phyloP scores from a whole-genome alignment of 2,329 filamentous ascomycete species.

The Phaeosphaeriaceae sp. region DNA sequence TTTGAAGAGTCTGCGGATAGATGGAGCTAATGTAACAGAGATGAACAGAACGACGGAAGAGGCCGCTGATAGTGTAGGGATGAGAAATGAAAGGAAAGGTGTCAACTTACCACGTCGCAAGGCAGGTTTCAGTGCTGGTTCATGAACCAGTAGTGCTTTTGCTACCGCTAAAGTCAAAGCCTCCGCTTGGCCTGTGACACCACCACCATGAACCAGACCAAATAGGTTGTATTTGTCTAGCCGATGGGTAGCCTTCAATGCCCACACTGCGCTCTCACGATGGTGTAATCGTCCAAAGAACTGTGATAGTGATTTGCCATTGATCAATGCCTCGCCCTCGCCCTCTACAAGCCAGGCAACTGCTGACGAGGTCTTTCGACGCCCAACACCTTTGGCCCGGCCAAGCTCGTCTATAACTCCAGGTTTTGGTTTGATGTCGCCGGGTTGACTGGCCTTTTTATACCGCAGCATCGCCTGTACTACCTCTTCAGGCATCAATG shows the following conservation, averaged over 20 bases:
- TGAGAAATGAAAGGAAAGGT: conserved; percentile 7
- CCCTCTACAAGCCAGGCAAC: conserved; percentile 91
- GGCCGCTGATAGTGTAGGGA: conserved; percentile 7
- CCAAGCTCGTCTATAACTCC: conserved; percentile 76
- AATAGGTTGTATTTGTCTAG: conserved; percentile 98
- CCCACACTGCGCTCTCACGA: conserved; percentile 92
- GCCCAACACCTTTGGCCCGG: conserved; percentile 78
- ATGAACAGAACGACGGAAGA: conserved; percentile 2
- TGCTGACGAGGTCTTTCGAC: conserved; percentile 85
- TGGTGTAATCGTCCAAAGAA: conserved; percentile 90
- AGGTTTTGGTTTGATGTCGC: conserved; percentile 67
- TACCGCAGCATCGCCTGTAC: conserved; percentile 69
- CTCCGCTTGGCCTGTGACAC: conserved; percentile 93
- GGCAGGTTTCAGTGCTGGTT: conserved; percentile 87
- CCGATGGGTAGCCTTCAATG: conserved; percentile 79
- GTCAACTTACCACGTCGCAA: conserved; percentile 80
- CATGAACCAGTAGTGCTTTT: conserved; percentile 86
- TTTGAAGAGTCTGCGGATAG: conserved; percentile 10
- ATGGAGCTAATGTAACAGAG: background rate
- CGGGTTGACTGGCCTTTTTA: conserved; percentile 75
- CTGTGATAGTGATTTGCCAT: conserved; percentile 82
- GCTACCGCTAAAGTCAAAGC: conserved; percentile 89
- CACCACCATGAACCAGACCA: conserved; percentile 82
- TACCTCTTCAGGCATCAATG: conserved; percentile 75
- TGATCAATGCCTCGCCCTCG: conserved; percentile 86